Evolutionary conservation across 2,329 filamentous ascomycete species (phyloP), one percentile per base, ranked within the genome.

Genomic region (Stemphylium beticola): DNA sequence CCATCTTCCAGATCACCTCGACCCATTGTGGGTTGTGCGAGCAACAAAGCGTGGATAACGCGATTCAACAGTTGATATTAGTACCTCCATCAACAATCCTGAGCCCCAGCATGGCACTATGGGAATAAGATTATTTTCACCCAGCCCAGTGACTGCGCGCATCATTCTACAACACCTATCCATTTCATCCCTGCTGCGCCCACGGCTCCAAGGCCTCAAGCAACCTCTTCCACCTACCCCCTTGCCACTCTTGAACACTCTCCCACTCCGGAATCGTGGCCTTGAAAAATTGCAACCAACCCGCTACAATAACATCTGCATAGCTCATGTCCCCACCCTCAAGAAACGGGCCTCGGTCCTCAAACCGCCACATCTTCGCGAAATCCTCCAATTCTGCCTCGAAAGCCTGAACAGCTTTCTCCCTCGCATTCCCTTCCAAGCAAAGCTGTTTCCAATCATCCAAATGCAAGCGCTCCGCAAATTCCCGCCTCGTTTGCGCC

Each of bases 231-330:
- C 83, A 85, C 6, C 79, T 20, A 12, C 83, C 82, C 2, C 59
- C 76, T 63, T 85, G 78, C 81, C 83, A 86, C 0, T 63, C 54
- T 40, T 62, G 72, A 6, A 83, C 49, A 49, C 76, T 68, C 53
- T 79, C 64, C 82, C 82, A 85, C 54, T 85, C 83, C 3, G 77
- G 77, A 47, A 85, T 59, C 17, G 73, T 76, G 5, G 29, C 65
- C 8, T 61, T 56, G 47, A 78, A 58, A 78, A 84, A 81, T 7
- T 75, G 72, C 66, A 86, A 50, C 84, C 84, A 86, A 1, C 71
- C 82, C 1, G 83, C 83, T 1, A 87, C 78, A 29, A 86, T 82
- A 0, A 85, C 64, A 62, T 86, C 84, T 1, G 82, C 83, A 73
- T 86, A 85, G 38, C 61, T 79, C 2, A 77, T 74, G 64, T 57